Evolutionary conservation across 305 asterid species (phyloP).

Genomic region (Rubia peregrina): DNA sequence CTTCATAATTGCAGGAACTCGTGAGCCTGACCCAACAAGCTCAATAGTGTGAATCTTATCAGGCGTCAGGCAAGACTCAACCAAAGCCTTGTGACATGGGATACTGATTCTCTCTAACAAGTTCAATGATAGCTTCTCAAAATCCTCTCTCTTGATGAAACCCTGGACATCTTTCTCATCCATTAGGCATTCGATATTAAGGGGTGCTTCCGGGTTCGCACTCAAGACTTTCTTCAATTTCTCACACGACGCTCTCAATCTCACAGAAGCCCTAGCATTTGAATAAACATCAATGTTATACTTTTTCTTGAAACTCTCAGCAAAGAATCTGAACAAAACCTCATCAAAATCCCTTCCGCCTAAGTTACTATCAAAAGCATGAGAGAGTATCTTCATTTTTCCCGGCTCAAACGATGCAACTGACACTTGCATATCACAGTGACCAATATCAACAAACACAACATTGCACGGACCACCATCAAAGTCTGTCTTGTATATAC

Average conservation of each 20-base stretch:
- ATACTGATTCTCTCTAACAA: conserved; percentile 57
- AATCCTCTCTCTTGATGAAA: conserved; percentile 78
- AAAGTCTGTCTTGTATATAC: conserved; percentile 77
- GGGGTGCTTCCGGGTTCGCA: conserved; percentile 95
- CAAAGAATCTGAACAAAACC: conserved; percentile 67
- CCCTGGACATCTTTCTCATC: conserved; percentile 96
- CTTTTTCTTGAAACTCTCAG: conserved; percentile 56
- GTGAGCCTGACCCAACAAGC: conserved; percentile 96
- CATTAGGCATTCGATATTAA: conserved; percentile 92
- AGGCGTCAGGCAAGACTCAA: conserved; percentile 50
- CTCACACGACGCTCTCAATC: conserved; percentile 91
- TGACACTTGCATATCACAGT: conserved; percentile 87
- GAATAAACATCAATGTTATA: conserved; percentile 72
- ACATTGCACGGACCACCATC: conserved; percentile 52
- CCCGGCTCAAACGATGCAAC: conserved; percentile 71
- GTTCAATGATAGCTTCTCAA: conserved; percentile 63
- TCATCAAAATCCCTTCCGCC: conserved; percentile 98
- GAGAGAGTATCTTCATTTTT: conserved; percentile 71
- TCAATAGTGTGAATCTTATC: conserved; percentile 83
- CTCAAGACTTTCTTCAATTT: conserved; percentile 94
- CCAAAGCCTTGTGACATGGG: conserved; percentile 75
- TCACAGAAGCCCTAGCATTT: conserved; percentile 67
- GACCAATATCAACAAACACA: conserved; percentile 87
- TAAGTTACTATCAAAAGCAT: conserved; percentile 73
- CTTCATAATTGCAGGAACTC: conserved; percentile 75